Evolutionary conservation across 345 rosid genomes (phyloP).

Genomic region (Streptanthus diversifolius): DNA sequence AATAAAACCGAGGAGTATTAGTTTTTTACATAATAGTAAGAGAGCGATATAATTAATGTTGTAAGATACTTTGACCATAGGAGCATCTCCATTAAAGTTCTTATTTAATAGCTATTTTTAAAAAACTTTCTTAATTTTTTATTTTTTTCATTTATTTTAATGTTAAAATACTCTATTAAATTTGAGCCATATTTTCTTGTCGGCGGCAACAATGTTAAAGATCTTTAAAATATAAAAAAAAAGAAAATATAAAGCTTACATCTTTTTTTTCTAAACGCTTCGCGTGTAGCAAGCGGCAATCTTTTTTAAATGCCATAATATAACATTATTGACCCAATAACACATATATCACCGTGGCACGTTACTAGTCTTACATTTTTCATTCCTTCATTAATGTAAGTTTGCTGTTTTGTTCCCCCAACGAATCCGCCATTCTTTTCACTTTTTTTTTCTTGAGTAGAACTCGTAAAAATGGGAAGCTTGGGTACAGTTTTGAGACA

Average conservation of each 20-base stretch:
- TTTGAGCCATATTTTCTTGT: not conserved
- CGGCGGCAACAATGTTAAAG: not conserved
- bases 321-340: not conserved
- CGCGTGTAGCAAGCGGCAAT: not conserved
- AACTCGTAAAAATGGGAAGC: slow-evolving; percentile 44
- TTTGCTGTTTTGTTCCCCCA: not conserved
- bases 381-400: not conserved
- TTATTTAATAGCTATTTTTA: too few relatives aligned
- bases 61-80: not conserved
- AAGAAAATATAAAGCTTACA: not conserved
- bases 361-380: not conserved
- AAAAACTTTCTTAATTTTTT: too few relatives aligned
- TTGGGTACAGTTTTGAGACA: slow-evolving; percentile 56
- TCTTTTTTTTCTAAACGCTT: not conserved
- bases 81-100: not conserved
- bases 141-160: too few relatives aligned
- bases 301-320: not conserved
- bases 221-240: not conserved
- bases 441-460: not conserved
- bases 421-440: slow-evolving; percentile 9
- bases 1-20: too few relatives aligned
- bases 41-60: not conserved
- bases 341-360: not conserved
- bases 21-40: not conserved
- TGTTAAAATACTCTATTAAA: too few relatives aligned